Evolutionary conservation across 2,329 filamentous ascomycete species (phyloP), one percentile per base, ranked within the genome.

Genomic region (Aspergillus intermedius): DNA sequence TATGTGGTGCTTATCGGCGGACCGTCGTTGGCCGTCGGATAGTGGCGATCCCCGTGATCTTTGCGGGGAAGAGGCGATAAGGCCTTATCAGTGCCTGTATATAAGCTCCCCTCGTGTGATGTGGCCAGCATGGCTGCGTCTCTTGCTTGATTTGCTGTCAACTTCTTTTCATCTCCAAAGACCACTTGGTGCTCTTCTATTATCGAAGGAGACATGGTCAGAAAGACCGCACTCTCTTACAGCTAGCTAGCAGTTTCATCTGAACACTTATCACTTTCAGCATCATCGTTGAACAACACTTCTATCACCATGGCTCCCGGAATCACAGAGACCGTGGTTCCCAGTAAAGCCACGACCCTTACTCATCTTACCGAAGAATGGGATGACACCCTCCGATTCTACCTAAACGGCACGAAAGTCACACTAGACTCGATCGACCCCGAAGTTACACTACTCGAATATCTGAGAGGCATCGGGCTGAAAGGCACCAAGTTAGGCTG

Each of bases 401-500:
- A 90, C 66, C 81, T 98, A 45, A 98, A 98, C 66, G 93, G 93
- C 54, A 95, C 91, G 2, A 88, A 84, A 56, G 87, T 97, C 13
- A 81, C 86, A 1, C 74, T 98, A 13, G 91, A 96, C 57, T 80
- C 88, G 10, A 82, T 93, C 46, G 91, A 97, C 62, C 93, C 93
- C 0, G 91, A 97, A 65, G 77, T 91, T 43, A 98, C 93, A 0
- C 77, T 98, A 28, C 76, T 98, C 5, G 91, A 97, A 67, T 98
- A 97, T 60, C 77, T 98, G 35, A 81, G 93, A 54, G 91, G 91
- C 17, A 87, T 97, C 64, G 93, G 93, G 0, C 13, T 95, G 53
- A 95, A 88, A 4, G 90, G 90, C 5, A 95, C 90, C 9, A 95
- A 95, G 68, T 77, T 95, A 70, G 93, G 93, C 42, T 98, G 93